A percentile compares a stretch with the other conserved stretches of the same genome.
phyloP scores from a whole-genome alignment of 345 rosid species.

The Lumnitzera racemosa region DNA sequence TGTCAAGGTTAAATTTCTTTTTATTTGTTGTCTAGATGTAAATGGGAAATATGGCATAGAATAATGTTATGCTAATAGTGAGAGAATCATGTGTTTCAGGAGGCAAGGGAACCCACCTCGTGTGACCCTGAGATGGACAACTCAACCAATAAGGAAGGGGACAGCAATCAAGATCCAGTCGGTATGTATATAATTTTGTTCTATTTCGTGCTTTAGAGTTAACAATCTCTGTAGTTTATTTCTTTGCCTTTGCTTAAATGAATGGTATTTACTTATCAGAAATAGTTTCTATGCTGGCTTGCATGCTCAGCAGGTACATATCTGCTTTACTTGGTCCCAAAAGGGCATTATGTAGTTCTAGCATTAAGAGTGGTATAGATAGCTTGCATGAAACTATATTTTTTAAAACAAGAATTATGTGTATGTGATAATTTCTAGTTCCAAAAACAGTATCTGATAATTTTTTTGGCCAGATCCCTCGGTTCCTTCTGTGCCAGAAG shows the following conservation, averaged over 20 bases:
- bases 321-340: too few species aligned
- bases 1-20: constrained; percentile 21
- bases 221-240: not conserved
- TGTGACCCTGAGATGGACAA: constrained; percentile 15
- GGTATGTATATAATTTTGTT: constrained; percentile 31
- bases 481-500: constrained; percentile 21
- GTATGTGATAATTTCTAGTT: not conserved
- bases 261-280: too few species aligned
- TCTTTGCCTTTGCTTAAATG: not conserved
- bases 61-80: constrained; percentile 15
- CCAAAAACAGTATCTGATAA: constrained; percentile 1
- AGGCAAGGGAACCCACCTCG: constrained; percentile 22
- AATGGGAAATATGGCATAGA: constrained; percentile 9
- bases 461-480: constrained; percentile 29
- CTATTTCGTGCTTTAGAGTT: constrained; percentile 1
- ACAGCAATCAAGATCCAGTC: constrained; percentile 18
- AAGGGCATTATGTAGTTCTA: too few species aligned
- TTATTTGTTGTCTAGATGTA: constrained; percentile 2
- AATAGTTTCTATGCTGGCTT: too few species aligned
- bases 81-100: constrained; percentile 26
- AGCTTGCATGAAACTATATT: not conserved
- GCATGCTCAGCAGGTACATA: too few species aligned
- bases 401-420: not conserved
- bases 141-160: constrained; percentile 13
- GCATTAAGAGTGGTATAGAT: too few species aligned